Evolutionary conservation across 352 stramenopile species (phyloP), one percentile per base, ranked within the genome.

Genomic region (Phytophthora niederhauseri): DNA sequence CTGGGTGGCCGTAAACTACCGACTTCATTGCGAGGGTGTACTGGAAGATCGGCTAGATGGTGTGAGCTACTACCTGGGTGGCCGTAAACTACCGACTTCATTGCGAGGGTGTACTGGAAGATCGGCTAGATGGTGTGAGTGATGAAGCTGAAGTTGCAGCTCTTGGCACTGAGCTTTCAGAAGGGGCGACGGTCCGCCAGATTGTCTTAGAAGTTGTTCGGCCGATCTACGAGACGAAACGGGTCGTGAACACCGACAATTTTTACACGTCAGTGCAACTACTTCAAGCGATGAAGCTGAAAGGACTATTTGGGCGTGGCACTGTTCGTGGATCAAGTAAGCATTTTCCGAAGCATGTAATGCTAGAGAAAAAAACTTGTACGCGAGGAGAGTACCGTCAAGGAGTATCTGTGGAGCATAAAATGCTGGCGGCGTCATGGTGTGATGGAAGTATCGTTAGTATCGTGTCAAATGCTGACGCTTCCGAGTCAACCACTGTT

Each of bases 261-360:
- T 79, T 58, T 49, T 80, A 80, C 45, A 82, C 68, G 1, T 79
- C 64, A 3, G 61, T 79, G 20, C 61, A 73, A 28, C 65, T 82
- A 8, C 59, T 76, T 8, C 19, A 69, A 43, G 52, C 34, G 6
- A 34, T 82, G 12, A 43, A 57, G 24, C 6, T 74, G 14, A 74
- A 72, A 12, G 62, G 66, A 6, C 20, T 78, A 5, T 72, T 58
- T 38, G 64, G 61, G 11, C 38, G 68, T 36, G 65, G 62, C 14
- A 77, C 65, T 0, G 48, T 74, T 30, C 55, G 63, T 26, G 34
- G 38, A 4, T 48, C 34, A 14, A 70, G 67, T 64, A 73, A 70
- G 24, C 70, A 73, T 19, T 81, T 81, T 45, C 64, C 60, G 0
- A 46, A 66, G 51, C 63, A 75, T 57, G 34, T 63, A 4, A 57